Conservation (phyloP, 306 rosid genomes). For the Senna siamea region DNA sequence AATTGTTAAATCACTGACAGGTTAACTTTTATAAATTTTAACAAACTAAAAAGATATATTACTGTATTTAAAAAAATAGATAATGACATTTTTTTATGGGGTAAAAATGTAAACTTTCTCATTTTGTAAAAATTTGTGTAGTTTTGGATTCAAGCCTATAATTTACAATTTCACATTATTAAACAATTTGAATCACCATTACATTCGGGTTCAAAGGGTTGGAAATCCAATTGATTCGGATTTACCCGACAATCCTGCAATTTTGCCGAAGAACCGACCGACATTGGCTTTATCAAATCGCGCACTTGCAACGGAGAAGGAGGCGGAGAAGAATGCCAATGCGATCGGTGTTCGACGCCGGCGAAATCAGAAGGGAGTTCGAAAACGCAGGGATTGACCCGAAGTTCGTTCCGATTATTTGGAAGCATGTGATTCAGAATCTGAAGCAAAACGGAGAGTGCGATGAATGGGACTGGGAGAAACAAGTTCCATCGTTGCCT, state of each 20-base stretch:
- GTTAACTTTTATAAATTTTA: too few relatives aligned
- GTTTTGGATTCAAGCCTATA: too few relatives aligned
- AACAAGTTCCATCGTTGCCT: slow-evolving; percentile 70
- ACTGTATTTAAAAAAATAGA: too few relatives aligned
- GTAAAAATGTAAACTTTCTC: too few relatives aligned
- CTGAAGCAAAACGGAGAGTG: slow-evolving; percentile 25
- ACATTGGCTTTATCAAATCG: neutral
- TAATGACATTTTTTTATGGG: too few relatives aligned
- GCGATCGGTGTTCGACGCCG: slow-evolving; percentile 82
- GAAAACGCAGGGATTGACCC: slow-evolving; percentile 52
- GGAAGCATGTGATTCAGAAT: slow-evolving; percentile 67
- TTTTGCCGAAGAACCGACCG: neutral
- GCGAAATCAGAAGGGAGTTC: slow-evolving; percentile 59
- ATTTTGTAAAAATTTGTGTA: too few relatives aligned
- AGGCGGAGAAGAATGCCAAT: slow-evolving; percentile 46
- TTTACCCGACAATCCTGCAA: neutral
- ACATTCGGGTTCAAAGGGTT: neutral
- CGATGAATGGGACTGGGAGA: slow-evolving; percentile 53
- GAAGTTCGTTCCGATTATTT: slow-evolving; percentile 64
- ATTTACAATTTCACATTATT: too few relatives aligned
- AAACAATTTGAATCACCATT: too few relatives aligned
- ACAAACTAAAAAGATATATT: too few relatives aligned
- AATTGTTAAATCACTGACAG: too few relatives aligned
- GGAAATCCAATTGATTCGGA: neutral
- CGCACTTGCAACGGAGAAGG: neutral